Percentiles rank a stretch among this genome's conserved stretches.
These are phyloP conservation scores for Penstemon davidsonii DNA, from an alignment of 257 asterid species.

Conservation along the genomic window DNA sequence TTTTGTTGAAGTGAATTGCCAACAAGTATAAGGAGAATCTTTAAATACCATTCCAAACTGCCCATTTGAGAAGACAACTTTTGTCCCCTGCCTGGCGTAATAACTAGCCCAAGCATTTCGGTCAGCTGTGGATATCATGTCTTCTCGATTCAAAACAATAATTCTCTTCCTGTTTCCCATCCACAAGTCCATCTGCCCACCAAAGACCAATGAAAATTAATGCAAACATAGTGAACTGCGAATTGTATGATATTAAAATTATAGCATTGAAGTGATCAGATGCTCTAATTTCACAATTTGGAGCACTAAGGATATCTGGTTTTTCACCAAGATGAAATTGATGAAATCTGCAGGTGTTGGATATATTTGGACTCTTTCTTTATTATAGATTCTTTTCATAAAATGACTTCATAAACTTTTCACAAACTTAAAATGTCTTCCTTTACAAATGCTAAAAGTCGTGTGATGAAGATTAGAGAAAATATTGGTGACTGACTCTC, in stretches of 20 bases:
- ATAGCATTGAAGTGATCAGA: conserved; percentile 1
- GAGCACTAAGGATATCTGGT: background rate
- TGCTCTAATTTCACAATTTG: conserved; percentile 14
- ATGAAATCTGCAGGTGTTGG: conserved; percentile 1
- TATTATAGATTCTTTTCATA: background rate
- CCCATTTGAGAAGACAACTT: conserved; percentile 80
- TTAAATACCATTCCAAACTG: conserved; percentile 73
- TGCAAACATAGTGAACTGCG: conserved; percentile 7
- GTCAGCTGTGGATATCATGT: conserved; percentile 88
- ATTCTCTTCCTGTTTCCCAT: conserved; percentile 86
- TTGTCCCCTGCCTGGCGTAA: conserved; percentile 82
- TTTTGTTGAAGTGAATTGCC: background rate
- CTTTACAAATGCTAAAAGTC: background rate
- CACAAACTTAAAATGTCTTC: background rate
- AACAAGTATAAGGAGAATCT: background rate
- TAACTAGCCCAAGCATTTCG: conserved; percentile 95
- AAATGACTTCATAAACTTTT: background rate
- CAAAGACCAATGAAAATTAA: conserved; percentile 30
- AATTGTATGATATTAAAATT: background rate
- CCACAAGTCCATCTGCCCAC: conserved; percentile 86
- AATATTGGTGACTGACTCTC: conserved; percentile 9
- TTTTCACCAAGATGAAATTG: background rate
- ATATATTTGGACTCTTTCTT: background rate
- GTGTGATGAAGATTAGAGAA: background rate
- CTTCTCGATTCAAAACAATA: conserved; percentile 89